A percentile compares a stretch with the other conserved stretches of the same genome.
These are phyloP conservation scores for Nadsonia fulvescens DNA, from an alignment of 805 yeast genomes.

Conservation along the genomic window DNA sequence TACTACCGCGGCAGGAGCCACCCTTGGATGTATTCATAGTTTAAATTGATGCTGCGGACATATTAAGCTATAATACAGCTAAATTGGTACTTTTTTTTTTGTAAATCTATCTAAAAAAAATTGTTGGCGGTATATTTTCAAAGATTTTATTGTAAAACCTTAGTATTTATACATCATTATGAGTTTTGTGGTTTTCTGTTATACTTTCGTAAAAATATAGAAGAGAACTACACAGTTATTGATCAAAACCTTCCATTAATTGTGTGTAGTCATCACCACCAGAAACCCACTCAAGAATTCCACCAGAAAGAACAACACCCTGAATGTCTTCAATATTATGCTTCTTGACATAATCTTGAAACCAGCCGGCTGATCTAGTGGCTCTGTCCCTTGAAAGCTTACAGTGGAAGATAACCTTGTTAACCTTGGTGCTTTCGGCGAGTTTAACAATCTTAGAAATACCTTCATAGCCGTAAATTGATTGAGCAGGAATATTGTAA, in stretches of 20 bases:
- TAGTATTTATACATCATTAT: too few species aligned
- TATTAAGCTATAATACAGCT: too few species aligned
- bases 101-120: too few species aligned
- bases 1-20: too few species aligned
- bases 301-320: conserved; percentile 10
- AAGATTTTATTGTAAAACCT: too few species aligned
- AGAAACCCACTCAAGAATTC: conserved; percentile 12
- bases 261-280: conserved; percentile 11
- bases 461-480: conserved; percentile 8
- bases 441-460: conserved; percentile 9
- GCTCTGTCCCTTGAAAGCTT: conserved; percentile 12
- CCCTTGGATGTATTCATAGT: too few species aligned
- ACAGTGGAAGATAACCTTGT: conserved; percentile 11
- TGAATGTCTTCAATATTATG: conserved; percentile 7
- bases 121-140: too few species aligned
- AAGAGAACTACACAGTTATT: too few species aligned
- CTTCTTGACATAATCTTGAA: conserved; percentile 9
- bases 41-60: too few species aligned
- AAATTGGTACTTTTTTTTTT: too few species aligned
- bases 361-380: conserved; percentile 11
- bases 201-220: too few species aligned
- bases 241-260: conserved; percentile 12
- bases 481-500: conserved; percentile 11
- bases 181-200: too few species aligned
- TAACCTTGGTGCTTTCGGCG: conserved; percentile 10